Conservation (phyloP, 441 rosid genomes). For the Omphalea diandra region DNA sequence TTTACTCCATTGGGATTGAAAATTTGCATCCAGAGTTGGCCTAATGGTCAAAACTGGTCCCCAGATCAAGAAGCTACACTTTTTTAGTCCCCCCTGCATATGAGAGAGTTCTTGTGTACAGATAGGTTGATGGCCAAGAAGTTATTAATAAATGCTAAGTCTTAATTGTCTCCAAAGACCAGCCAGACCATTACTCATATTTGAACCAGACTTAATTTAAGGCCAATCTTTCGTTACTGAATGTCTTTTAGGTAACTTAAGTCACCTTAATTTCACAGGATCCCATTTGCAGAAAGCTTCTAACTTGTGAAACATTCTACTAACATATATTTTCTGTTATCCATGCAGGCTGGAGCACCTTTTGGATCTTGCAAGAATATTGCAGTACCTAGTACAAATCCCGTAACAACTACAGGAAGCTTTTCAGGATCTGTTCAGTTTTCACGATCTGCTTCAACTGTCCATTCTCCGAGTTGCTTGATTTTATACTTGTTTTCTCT, state of each 20-base stretch:
- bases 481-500: constrained; percentile 38
- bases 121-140: background rate
- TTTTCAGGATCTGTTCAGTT: constrained; percentile 89
- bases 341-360: constrained; percentile 74
- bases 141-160: background rate
- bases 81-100: background rate
- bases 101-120: background rate
- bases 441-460: constrained; percentile 52
- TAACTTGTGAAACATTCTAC: background rate
- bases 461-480: constrained; percentile 33
- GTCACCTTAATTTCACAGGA: background rate
- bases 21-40: background rate
- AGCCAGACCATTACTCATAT: background rate
- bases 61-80: background rate
- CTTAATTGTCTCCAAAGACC: background rate
- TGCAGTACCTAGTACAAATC: constrained; percentile 46
- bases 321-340: background rate
- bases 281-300: background rate
- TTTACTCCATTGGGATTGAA: background rate
- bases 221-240: background rate
- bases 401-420: constrained; percentile 55
- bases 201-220: background rate
- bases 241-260: constrained; percentile 1
- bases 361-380: constrained; percentile 81
- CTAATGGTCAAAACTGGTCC: background rate